These are phyloP conservation scores for Sporothrix protearum DNA, from an alignment of 2,329 filamentous ascomycete genomes.

Conservation along the genomic window DNA sequence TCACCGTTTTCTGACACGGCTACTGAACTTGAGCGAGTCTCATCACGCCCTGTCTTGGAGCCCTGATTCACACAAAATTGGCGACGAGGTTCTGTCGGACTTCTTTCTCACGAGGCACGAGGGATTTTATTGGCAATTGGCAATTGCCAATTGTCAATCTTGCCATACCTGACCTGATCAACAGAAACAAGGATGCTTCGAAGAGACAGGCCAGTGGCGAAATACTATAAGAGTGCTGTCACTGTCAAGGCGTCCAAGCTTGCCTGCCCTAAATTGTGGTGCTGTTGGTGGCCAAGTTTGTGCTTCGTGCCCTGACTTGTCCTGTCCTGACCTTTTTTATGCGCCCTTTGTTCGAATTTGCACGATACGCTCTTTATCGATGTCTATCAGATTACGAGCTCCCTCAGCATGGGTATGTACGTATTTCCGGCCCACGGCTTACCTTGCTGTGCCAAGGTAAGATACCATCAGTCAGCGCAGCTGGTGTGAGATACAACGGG, in stretches of 20 bases:
- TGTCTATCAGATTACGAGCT: neutral
- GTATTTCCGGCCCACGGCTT: neutral
- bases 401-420: too few relatives aligned
- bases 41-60: neutral
- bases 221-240: neutral
- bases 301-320: neutral
- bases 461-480: conserved; percentile 4
- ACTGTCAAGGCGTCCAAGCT: neutral
- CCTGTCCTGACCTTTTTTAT: neutral
- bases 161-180: neutral
- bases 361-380: neutral
- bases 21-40: too few relatives aligned
- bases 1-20: conserved; percentile 3
- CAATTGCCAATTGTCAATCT: too few relatives aligned
- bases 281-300: neutral
- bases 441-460: neutral
- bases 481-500: neutral
- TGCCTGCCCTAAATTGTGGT: neutral
- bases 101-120: neutral
- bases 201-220: conserved; percentile 6
- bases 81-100: neutral
- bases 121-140: neutral
- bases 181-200: neutral
- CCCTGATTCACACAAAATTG: neutral
- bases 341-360: neutral